Evolutionary conservation across 2,329 filamentous ascomycete genomes (phyloP), one percentile per base, ranked within the genome.

Genomic region (Pseudodiploospora longispora): DNA sequence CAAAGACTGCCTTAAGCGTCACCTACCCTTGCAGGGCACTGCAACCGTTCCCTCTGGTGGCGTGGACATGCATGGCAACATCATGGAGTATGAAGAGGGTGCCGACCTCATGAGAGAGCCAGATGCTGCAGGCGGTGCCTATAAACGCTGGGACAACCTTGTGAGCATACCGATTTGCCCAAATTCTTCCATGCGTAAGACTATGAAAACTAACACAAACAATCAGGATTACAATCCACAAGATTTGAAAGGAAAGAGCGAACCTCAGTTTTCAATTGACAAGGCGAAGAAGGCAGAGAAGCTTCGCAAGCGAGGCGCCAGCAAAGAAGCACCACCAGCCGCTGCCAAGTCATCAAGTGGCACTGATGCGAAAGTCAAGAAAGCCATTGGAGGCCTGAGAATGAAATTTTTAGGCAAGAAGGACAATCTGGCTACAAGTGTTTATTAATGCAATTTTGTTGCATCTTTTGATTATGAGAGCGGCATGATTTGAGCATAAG

Each of bases 51-150:
- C 90, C 1, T 80, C 85, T 0, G 89, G 90, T 27, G 66, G 75
- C 53, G 65, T 66, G 1, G 89, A 94, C 59, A 65, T 75, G 12
- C 72, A 78, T 44, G 90, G 90, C 3, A 74, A 80, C 42, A 68
- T 75, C 8, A 87, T 94, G 71, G 52, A 82, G 29, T 96, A 96
- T 56, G 72, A 87, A 55, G 89, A 96, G 57, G 89, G 89, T n/a
- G 75, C 83, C 2, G 88, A 95, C 57, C 71, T 95, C 59, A 89
- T 90, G 83, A 74, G 83, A 40, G 87, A 91, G 55, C 65, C 68
- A 1, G 78, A 84, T 48, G 76, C 78, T 3, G 59, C 67, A 1
- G 86, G 85, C 10, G 85, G 83, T n/a, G 74, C 85, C 10, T 95
- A 93, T 59, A 85, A 80, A 66, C 77, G 87, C 38, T 91, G 80